Percentiles rank a stretch among this genome's conserved stretches.
Evolutionary conservation across 2,329 filamentous ascomycete genomes (phyloP).

Genomic region (Cladosporium austrohemisphaericum): DNA sequence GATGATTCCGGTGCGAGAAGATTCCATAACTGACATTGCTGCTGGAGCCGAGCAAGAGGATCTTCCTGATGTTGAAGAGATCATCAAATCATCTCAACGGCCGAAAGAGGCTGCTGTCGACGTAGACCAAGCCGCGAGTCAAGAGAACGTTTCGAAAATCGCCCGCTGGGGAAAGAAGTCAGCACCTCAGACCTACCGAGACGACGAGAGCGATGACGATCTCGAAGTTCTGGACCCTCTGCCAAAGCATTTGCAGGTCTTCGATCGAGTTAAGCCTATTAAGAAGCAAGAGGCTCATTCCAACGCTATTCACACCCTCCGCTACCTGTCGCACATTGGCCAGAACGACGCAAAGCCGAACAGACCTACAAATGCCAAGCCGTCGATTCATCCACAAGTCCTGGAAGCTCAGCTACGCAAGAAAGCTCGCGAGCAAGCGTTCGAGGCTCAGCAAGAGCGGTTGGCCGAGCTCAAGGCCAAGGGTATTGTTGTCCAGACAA

Average conservation of each 20-base stretch:
- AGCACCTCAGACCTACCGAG: slow-evolving; percentile 39
- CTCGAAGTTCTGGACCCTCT: slow-evolving; percentile 58
- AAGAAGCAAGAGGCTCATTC: slow-evolving; percentile 26
- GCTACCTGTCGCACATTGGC: slow-evolving; percentile 33
- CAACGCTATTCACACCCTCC: slow-evolving; percentile 32
- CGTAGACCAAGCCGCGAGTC: neutral
- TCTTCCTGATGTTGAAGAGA: slow-evolving; percentile 26
- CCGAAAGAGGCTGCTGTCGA: neutral
- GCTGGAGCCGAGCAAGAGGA: slow-evolving; percentile 26
- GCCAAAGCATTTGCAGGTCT: slow-evolving; percentile 27
- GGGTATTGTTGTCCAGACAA: slow-evolving; percentile 76
- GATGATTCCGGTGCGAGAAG: slow-evolving; percentile 28
- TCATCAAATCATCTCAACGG: slow-evolving; percentile 28
- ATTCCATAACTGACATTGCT: slow-evolving; percentile 25
- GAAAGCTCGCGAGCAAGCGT: slow-evolving; percentile 75
- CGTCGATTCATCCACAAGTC: slow-evolving; percentile 64
- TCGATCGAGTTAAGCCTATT: slow-evolving; percentile 36
- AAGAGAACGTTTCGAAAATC: slow-evolving; percentile 25
- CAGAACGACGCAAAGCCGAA: slow-evolving; percentile 43
- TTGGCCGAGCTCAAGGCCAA: slow-evolving; percentile 73
- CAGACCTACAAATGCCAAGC: slow-evolving; percentile 58
- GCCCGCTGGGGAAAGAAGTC: slow-evolving; percentile 34
- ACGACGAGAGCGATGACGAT: slow-evolving; percentile 43
- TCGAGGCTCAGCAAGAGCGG: slow-evolving; percentile 69
- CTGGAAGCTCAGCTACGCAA: slow-evolving; percentile 65